Percentiles rank a stretch among this genome's conserved stretches.
These are phyloP conservation scores for Musa balbisiana DNA, from an alignment of 202 grass and related monocot species.

Conservation along the genomic window DNA sequence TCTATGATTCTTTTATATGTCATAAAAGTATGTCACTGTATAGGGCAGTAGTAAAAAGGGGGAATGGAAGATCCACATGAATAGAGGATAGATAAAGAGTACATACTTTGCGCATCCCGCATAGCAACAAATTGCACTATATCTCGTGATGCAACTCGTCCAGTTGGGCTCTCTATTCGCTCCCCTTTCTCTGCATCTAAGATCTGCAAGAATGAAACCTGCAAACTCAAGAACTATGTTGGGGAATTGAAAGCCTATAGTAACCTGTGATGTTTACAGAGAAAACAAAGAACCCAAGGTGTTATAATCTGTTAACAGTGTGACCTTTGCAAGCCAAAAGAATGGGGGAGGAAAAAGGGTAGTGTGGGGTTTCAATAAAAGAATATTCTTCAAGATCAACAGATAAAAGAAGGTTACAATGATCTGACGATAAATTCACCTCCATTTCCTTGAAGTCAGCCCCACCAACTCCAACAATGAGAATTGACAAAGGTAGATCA, in stretches of 20 bases:
- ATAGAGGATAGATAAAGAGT: slow-evolving; percentile 1
- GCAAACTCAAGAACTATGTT: slow-evolving; percentile 8
- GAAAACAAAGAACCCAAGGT: too few species aligned
- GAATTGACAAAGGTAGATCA: slow-evolving; percentile 88
- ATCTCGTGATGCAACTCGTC: slow-evolving; percentile 79
- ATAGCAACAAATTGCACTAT: slow-evolving; percentile 96
- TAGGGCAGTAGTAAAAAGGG: not conserved
- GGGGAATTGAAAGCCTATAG: not conserved
- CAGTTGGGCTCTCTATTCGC: slow-evolving; percentile 71
- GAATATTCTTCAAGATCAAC: slow-evolving; percentile 22
- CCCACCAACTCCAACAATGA: slow-evolving; percentile 82
- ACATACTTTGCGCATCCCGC: slow-evolving; percentile 67
- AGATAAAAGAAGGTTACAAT: slow-evolving; percentile 14
- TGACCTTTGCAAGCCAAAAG: slow-evolving; percentile 1
- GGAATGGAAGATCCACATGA: not conserved
- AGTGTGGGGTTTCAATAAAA: not conserved
- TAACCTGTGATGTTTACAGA: not conserved
- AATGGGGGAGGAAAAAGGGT: not conserved
- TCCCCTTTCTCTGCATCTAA: slow-evolving; percentile 95
- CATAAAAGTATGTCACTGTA: not conserved
- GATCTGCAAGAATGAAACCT: slow-evolving; percentile 41
- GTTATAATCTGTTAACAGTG: too few species aligned
- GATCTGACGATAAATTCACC: slow-evolving; percentile 40
- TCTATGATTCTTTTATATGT: not conserved
- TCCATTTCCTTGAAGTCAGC: slow-evolving; percentile 95